Base-by-base conservation (phyloP, 129 eudicot genomes). In the Erigeron canadensis region DNA sequence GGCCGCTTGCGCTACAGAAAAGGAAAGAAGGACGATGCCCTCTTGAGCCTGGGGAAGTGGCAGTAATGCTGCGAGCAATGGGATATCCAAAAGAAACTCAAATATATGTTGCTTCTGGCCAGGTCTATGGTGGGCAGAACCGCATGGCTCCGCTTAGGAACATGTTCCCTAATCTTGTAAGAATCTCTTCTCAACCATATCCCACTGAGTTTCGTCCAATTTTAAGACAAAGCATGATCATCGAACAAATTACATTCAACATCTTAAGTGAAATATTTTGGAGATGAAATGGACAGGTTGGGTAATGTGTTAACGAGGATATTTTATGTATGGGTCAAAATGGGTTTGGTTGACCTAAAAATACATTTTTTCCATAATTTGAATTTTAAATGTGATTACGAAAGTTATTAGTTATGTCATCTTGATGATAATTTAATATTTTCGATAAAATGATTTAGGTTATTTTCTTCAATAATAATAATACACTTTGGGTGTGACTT, bases 21-120 rank as follows among this genome's bases (percentile, higher is more conserved):
- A 84, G 98, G 70, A 93, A 93, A 86, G 96, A 93, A 81, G 98
- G 98, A 15, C 88, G 98, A 44, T 93, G 98, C 74, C 98, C 98
- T 18, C 96, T 93, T 28, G 98, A 93, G 77, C 98, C 98, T 67
- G 96, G 91, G 56, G 98, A 93, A 81, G 98, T 93, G 54, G 98
- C 98, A 7, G 98, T 93, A 67, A 87, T 89, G 90, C 90, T 93
- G 15, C 89, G 96, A 15, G 98, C 95, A 11, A 93, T 93, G 98
- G 98, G 98, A 15, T 93, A 93, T 56, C 95, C 98, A 0, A 93
- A 93, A 84, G 98, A 93, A 83, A 89, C 98, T 39, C 96, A 87
- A 76, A 93, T 93, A 77, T 93, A 93, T 65, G 98, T 93, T 72
- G 98, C 98, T 64, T 93, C 98, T 54, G 98, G 98, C 55, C 98